Evolutionary conservation across 2,329 filamentous ascomycete genomes (phyloP).

Genomic region (Zalaria sp.): DNA sequence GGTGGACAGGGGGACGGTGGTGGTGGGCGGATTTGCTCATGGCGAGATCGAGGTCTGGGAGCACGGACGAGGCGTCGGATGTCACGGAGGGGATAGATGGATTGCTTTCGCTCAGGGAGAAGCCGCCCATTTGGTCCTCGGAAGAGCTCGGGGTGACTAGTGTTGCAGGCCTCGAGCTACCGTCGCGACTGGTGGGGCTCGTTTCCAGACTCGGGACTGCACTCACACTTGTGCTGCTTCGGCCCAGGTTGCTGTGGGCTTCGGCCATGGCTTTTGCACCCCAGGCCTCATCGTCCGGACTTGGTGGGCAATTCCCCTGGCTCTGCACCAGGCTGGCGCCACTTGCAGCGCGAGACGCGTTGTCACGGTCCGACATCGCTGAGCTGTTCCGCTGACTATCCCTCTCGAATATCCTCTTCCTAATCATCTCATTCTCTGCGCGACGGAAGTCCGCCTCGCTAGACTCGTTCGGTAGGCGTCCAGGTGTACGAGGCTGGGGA

Average conservation of each 20-base stretch:
- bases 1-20: neutral
- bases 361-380: constrained; percentile 14
- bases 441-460: constrained; percentile 17
- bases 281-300: constrained; percentile 28
- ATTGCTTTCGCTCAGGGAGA: constrained; percentile 34
- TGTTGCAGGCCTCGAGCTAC: constrained; percentile 2
- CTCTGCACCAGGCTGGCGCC: neutral
- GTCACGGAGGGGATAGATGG: constrained; percentile 37
- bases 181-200: constrained; percentile 21
- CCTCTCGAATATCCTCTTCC: constrained; percentile 19
- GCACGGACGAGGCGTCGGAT: constrained; percentile 32
- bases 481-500: neutral
- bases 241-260: neutral
- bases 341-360: constrained; percentile 10
- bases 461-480: constrained; percentile 15
- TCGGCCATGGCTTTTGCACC: neutral
- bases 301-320: constrained; percentile 26
- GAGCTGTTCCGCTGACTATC: constrained; percentile 13
- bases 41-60: constrained; percentile 8
- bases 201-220: constrained; percentile 12
- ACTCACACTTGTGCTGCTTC: neutral
- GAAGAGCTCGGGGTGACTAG: constrained; percentile 8
- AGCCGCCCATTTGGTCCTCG: constrained; percentile 16
- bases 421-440: constrained; percentile 18
- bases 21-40: neutral